Base-by-base conservation (phyloP, 768 basidiomycete species). In the Mycena indigotica region DNA sequence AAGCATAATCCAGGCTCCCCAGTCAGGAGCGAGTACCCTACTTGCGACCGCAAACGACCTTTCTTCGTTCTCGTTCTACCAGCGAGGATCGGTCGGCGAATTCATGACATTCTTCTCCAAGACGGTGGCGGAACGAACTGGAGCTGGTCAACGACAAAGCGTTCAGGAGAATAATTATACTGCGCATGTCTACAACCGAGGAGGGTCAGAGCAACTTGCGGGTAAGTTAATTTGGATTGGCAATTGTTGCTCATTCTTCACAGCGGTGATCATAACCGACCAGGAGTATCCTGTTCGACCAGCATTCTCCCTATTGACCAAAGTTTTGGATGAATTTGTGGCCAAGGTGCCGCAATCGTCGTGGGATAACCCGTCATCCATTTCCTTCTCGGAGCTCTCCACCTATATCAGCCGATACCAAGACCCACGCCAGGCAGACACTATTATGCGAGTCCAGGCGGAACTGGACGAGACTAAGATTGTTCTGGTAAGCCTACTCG, bases 401-500 rank as follows among this genome's bases (percentile, higher is more conserved):
- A 80, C 78, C 4, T 98, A 94, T 70, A 74, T 98, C 40, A 78
- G 84, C 70, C 96, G 94, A 74, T 98, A 97, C 71, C 96, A 99
- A 75, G 96, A 99, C 73, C 96, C 96, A 10, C 83, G 86, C 63
- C 94, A 98, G 75, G 96, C 96, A 5, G 96, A 99, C 76, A 89
- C 92, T 19, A 98, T 99, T 69, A 96, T 98, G 95, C 84, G 88
- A 63, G 97, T 99, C 13, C 97, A 99, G 73, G 90, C 94, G 69
- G 97, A 99, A 70, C 75, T 99, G 52, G 97, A 99, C 71, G 97
- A 99, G 78, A 98, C 97, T 3, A 99, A 99, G 88, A 96, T 99
- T 64, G 86, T 98, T 45, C 76, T 99, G 72, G 95, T 96, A 66
- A 58, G 91, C 79, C 26, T 16, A 24, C 23, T 28, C 62, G 35